These are phyloP conservation scores for Endogone sp. DNA, from an alignment of 192 early-diverging fungal species.

Conservation along the genomic window DNA sequence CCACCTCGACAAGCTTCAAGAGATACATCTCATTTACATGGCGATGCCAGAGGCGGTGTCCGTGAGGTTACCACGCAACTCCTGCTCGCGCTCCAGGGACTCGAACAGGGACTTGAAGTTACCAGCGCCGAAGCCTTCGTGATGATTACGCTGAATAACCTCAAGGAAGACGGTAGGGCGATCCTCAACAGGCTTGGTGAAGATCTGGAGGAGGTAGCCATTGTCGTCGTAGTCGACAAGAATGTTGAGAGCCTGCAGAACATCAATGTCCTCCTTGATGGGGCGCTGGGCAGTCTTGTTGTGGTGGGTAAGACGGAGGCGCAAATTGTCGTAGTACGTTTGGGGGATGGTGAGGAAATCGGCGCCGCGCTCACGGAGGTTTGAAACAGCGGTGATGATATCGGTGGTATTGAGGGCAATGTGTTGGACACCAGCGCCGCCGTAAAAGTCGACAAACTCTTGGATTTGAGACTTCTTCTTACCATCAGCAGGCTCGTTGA, in stretches of 20 bases:
- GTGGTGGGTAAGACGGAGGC: slow-evolving; percentile 52
- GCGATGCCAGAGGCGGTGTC: no score
- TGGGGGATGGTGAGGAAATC: slow-evolving; percentile 85
- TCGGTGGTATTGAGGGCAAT: slow-evolving; percentile 90
- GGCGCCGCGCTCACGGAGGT: slow-evolving; percentile 80
- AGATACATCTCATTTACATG: slow-evolving; percentile 13
- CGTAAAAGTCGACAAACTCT: slow-evolving; percentile 85
- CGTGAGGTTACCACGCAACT: slow-evolving; percentile 77
- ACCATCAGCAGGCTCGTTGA: slow-evolving; percentile 94
- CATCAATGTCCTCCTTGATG: slow-evolving; percentile 78
- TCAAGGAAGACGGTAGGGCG: slow-evolving; percentile 96
- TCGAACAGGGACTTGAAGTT: slow-evolving; percentile 99
- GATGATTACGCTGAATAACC: slow-evolving; percentile 93
- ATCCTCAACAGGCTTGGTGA: slow-evolving; percentile 89
- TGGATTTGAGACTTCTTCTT: slow-evolving; percentile 96
- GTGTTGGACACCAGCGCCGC: slow-evolving; percentile 84
- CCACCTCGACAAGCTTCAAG: no score
- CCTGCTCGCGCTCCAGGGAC: slow-evolving; percentile 93
- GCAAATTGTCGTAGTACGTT: slow-evolving; percentile 86
- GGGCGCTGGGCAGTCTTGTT: slow-evolving; percentile 59
- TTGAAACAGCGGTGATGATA: slow-evolving; percentile 78
- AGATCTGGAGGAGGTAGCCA: slow-evolving; percentile 94
- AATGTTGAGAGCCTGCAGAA: slow-evolving; percentile 82
- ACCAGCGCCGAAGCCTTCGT: slow-evolving; percentile 92
- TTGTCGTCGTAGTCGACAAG: slow-evolving; percentile 96